phyloP scores from a whole-genome alignment of 164 flowering plant genomes.

The Chimonanthus praecox region DNA sequence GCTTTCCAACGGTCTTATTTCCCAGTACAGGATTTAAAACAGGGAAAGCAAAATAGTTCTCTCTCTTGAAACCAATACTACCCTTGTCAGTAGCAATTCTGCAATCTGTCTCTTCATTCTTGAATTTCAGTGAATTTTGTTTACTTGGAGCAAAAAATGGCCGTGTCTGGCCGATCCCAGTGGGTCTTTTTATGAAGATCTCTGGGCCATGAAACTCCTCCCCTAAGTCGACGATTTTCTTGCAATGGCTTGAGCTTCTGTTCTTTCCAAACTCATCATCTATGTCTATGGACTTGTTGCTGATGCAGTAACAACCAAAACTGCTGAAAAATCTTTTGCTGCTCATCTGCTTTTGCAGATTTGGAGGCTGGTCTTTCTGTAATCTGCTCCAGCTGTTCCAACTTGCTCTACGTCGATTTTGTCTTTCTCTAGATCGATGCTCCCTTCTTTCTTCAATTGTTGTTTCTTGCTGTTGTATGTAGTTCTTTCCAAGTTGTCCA shows the following conservation, averaged over 20 bases:
- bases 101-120: conserved; percentile 12
- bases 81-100: neutral
- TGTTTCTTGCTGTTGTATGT: conserved; percentile 5
- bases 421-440: conserved; percentile 1
- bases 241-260: conserved; percentile 2
- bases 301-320: conserved; percentile 52
- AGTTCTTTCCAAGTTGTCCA: conserved; percentile 20
- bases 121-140: conserved; percentile 7
- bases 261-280: conserved; percentile 6
- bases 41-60: conserved; percentile 23
- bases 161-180: conserved; percentile 6
- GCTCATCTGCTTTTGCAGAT: conserved; percentile 6
- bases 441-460: conserved; percentile 13
- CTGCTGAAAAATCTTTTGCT: conserved; percentile 32
- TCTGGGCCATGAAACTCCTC: conserved; percentile 10
- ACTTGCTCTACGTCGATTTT: conserved; percentile 40
- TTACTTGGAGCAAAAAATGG: conserved; percentile 1
- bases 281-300: conserved; percentile 41
- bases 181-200: neutral
- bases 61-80: conserved; percentile 14
- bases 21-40: conserved; percentile 12
- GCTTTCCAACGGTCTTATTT: conserved; percentile 11
- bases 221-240: conserved; percentile 5
- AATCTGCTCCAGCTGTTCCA: conserved; percentile 69
- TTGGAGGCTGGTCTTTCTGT: conserved; percentile 17